Conservation (phyloP, 768 basidiomycete species). For the Lactarius sp. region DNA sequence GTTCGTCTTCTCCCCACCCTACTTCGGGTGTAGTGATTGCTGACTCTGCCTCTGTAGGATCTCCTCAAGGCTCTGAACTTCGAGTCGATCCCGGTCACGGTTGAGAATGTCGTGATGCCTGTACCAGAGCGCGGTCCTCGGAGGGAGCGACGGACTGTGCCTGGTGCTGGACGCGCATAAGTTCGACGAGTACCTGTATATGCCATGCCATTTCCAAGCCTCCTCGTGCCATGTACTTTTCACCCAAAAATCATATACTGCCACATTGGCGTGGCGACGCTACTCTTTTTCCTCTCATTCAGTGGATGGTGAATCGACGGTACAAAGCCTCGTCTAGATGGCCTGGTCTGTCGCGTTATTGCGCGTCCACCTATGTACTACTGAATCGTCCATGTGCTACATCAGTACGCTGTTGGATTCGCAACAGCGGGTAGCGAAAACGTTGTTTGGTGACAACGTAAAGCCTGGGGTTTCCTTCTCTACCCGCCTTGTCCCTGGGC, state of each 20-base stretch:
- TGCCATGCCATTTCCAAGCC: conserved; percentile 2
- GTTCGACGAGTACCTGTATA: conserved; percentile 6
- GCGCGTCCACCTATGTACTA: neutral
- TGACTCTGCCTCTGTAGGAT: conserved; percentile 43
- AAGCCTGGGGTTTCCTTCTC: neutral
- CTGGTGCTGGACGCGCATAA: conserved; percentile 64
- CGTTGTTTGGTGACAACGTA: neutral
- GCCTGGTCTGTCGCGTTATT: neutral
- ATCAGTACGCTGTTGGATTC: neutral
- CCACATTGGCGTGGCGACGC: neutral
- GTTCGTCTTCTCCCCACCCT: conserved; percentile 40
- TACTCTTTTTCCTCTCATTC: neutral
- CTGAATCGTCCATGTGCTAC: too few relatives aligned
- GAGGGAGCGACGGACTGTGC: conserved; percentile 73
- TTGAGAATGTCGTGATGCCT: conserved; percentile 59
- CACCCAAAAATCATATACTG: conserved; percentile 6
- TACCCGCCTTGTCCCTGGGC: neutral
- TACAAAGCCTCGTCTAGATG: neutral
- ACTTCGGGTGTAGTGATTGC: neutral
- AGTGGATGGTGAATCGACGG: neutral
- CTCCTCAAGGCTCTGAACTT: conserved; percentile 92
- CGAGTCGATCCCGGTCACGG: conserved; percentile 77
- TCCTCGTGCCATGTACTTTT: conserved; percentile 9
- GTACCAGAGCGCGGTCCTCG: conserved; percentile 66
- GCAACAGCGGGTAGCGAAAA: neutral